Evolutionary conservation across 2,329 filamentous ascomycete genomes (phyloP), one percentile per base, ranked within the genome.

Genomic region (Huntiella bhutanensis): DNA sequence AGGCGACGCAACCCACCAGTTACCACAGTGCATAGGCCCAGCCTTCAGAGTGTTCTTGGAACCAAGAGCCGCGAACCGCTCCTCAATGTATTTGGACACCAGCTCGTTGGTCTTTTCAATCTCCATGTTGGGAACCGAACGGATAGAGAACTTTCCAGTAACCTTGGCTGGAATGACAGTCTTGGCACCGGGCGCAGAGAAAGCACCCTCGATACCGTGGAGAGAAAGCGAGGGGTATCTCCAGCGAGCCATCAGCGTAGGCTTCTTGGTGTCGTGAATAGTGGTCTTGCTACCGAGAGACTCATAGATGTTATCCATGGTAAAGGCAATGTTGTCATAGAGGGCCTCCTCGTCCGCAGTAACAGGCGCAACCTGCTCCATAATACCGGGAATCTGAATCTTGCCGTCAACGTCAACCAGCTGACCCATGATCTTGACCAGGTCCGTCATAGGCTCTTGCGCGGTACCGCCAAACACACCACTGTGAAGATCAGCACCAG

Each of bases 111-210:
- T 92, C 58, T 80, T 76, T 48, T 85, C 78, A 55, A 85, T 85
- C 60, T 95, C 82, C 91, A 98, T 98, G 67, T 98, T 77, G 45
- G 91, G 91, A 16, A 98, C 91, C 33, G 87, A 96, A 55, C 91
- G 80, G 65, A 98, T 95, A 43, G 84, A 93, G 70, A 98, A 98
- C 68, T 98, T 98, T 65, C 91, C 91, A 57, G 80, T 82, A 49
- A 98, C 91, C 70, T 95, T 95, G 58, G 91, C 88, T 3, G 91
- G 91, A 56, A 98, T 98, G 57, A 98, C 91, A 1, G 91, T 98
- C 75, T 98, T 98, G 48, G 87, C 91, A 41, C 91, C 91, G 4
- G 87, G 82, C 2, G 82, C 80, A 39, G 82, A 88, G 69, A 93
- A 98, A 44, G 86, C 91, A 50, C 91, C 91, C 65, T 98, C 91